These are phyloP conservation scores for Parasarocladium wereldwijsianum DNA, from an alignment of 2,329 filamentous ascomycete species.

Conservation along the genomic window DNA sequence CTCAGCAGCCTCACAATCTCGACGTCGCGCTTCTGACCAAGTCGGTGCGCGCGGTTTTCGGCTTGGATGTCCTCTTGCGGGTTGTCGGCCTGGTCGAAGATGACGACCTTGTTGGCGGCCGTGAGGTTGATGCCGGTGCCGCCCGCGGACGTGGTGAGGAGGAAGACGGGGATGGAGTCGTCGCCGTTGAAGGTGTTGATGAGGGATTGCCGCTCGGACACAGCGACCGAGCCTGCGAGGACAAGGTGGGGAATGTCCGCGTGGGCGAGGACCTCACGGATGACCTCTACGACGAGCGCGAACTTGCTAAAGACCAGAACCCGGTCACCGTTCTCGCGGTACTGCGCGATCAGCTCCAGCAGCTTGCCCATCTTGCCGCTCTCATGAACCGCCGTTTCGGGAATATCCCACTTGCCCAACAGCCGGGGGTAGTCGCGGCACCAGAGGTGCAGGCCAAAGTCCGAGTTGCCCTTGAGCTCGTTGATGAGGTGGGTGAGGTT, in stretches of 20 bases:
- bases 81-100: slow-evolving; percentile 96
- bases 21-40: slow-evolving; percentile 81
- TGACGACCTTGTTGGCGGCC: slow-evolving; percentile 91
- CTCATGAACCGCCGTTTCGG: slow-evolving; percentile 37
- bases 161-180: slow-evolving; percentile 68
- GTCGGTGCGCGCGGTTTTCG: slow-evolving; percentile 88
- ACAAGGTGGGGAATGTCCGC: slow-evolving; percentile 64
- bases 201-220: slow-evolving; percentile 69
- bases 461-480: slow-evolving; percentile 43
- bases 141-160: slow-evolving; percentile 84
- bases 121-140: slow-evolving; percentile 96
- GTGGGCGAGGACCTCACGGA: slow-evolving; percentile 66
- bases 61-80: slow-evolving; percentile 97
- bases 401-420: slow-evolving; percentile 37
- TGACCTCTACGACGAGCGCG: slow-evolving; percentile 77
- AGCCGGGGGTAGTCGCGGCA: slow-evolving; percentile 42
- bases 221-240: slow-evolving; percentile 73
- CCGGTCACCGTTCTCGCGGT: slow-evolving; percentile 69
- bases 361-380: slow-evolving; percentile 79
- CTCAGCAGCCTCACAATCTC: slow-evolving; percentile 81
- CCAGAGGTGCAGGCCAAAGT: slow-evolving; percentile 52
- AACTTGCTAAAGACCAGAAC: slow-evolving; percentile 90
- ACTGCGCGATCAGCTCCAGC: slow-evolving; percentile 56
- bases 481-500: slow-evolving; percentile 36
- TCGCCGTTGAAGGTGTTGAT: slow-evolving; percentile 78